These are phyloP conservation scores for Agaricus sinodeliciosus DNA, from an alignment of 768 basidiomycete genomes.

Conservation along the genomic window DNA sequence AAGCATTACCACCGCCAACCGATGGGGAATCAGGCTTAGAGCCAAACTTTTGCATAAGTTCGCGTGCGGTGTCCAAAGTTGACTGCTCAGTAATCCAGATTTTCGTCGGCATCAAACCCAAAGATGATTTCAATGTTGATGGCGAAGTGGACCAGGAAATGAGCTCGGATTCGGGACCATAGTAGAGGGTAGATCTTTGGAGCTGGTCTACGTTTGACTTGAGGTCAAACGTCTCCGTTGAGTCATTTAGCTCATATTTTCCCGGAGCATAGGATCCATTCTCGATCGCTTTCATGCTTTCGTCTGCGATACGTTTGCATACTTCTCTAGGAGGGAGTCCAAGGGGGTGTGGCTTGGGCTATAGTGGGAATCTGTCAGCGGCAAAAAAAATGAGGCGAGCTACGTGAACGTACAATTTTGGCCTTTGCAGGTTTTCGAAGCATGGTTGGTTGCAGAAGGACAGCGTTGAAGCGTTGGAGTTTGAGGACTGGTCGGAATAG, in stretches of 20 bases:
- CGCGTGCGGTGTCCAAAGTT: slow-evolving; percentile 42
- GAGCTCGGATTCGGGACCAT: slow-evolving; percentile 38
- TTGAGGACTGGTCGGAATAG: too few species aligned
- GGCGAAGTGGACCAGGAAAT: slow-evolving; percentile 32
- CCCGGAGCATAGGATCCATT: slow-evolving; percentile 30
- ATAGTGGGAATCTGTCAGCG: too few species aligned
- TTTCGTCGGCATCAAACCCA: slow-evolving; percentile 8
- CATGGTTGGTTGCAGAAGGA: too few species aligned
- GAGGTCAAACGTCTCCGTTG: slow-evolving; percentile 19
- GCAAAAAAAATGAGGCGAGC: too few species aligned
- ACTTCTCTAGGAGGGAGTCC: neutral
- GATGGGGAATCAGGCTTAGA: neutral
- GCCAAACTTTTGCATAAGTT: slow-evolving; percentile 14
- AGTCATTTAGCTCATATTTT: neutral
- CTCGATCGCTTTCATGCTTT: slow-evolving; percentile 42
- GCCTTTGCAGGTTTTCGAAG: too few species aligned
- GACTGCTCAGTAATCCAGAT: slow-evolving; percentile 41
- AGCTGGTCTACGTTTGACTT: slow-evolving; percentile 18
- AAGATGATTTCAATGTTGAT: neutral
- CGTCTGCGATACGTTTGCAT: slow-evolving; percentile 36
- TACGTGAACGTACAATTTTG: too few species aligned
- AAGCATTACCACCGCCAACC: neutral
- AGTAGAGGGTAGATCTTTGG: slow-evolving; percentile 40
- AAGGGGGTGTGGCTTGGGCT: too few species aligned
- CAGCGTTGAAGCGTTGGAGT: too few species aligned